Evolutionary conservation across 164 flowering plant genomes (phyloP).

Genomic region (Sextonia rubra): DNA sequence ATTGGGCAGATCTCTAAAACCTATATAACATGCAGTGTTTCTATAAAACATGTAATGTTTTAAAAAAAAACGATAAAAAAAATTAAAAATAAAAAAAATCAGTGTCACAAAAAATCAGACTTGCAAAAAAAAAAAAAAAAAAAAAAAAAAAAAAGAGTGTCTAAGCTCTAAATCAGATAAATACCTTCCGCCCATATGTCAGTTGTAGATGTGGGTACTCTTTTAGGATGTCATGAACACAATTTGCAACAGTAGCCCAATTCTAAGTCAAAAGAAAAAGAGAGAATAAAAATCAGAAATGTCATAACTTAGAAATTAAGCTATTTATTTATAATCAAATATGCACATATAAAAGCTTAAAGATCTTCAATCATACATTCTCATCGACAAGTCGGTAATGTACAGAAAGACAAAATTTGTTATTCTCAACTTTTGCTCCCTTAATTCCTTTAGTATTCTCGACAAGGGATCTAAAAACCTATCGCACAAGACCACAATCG

Average conservation of each 20-base stretch:
- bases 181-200: conserved; percentile 96
- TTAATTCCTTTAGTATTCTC: conserved; percentile 62
- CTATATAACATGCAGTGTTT: conserved; percentile 21
- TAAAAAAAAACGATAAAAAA: background rate
- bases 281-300: background rate
- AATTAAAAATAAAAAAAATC: background rate
- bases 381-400: conserved; percentile 94
- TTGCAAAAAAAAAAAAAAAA: too few species aligned
- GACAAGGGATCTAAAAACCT: conserved; percentile 86
- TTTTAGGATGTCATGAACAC: conserved; percentile 62
- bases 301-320: background rate
- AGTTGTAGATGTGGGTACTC: conserved; percentile 73
- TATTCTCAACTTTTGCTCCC: conserved; percentile 88
- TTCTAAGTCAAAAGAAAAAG: conserved; percentile 30
- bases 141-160: too few species aligned
- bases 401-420: conserved; percentile 91
- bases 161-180: too few species aligned
- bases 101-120: background rate
- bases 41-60: too few species aligned
- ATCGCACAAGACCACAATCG: background rate
- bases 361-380: conserved; percentile 38
- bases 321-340: background rate
- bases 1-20: conserved; percentile 95
- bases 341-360: background rate
- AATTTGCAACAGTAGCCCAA: conserved; percentile 68